Conservation (phyloP, 73 alveolate genomes). For the Breviolum minutum region DNA sequence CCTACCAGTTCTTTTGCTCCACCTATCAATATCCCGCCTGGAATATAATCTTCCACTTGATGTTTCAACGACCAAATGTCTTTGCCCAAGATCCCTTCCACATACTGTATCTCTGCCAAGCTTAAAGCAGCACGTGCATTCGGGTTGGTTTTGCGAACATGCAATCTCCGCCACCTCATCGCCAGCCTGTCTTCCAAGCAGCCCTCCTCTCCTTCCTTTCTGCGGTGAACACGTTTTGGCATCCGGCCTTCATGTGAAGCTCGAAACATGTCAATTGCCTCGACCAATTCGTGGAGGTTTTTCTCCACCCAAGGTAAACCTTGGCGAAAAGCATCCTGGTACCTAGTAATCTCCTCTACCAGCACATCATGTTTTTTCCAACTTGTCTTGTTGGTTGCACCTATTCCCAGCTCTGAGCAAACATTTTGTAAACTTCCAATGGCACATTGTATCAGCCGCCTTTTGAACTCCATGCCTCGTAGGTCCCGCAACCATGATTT, state of each 20-base stretch:
- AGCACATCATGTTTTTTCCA: not conserved
- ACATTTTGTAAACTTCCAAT: not conserved
- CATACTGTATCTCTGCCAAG: not conserved
- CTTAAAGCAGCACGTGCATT: not conserved
- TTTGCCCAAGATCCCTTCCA: slow-evolving; percentile 6
- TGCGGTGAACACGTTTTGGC: slow-evolving; percentile 15
- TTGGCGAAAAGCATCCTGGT: not conserved
- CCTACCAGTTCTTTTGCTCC: not conserved
- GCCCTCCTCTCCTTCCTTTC: not conserved
- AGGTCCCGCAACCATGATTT: not conserved
- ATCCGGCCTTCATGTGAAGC: not conserved
- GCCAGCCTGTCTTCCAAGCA: slow-evolving; percentile 26
- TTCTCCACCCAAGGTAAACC: slow-evolving; percentile 27
- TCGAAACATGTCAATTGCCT: not conserved
- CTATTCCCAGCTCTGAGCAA: not conserved
- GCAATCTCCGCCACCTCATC: not conserved
- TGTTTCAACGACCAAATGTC: not conserved
- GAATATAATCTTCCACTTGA: not conserved
- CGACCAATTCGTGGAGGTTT: not conserved
- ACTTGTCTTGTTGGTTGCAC: not conserved
- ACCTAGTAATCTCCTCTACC: not conserved
- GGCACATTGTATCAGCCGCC: not conserved
- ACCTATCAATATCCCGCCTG: not conserved
- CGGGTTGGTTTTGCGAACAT: not conserved
- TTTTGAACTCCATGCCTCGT: not conserved